Evolutionary conservation across 2,329 filamentous ascomycete species (phyloP).

Genomic region (Bipolaris bicolor): DNA sequence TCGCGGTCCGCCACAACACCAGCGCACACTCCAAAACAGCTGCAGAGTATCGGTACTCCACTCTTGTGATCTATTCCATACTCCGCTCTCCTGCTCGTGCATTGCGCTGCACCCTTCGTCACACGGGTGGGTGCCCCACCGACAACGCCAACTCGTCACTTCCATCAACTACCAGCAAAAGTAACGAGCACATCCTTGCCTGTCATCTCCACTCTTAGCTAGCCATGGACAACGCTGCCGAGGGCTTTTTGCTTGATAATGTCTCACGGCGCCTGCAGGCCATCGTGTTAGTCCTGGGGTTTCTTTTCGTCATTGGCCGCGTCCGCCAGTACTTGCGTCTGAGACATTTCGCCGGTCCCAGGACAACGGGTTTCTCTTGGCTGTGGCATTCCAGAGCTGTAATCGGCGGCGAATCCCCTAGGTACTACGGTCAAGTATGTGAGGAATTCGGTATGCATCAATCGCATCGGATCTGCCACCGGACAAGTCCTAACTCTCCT

Average conservation of each 20-base stretch:
- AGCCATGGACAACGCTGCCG: conserved; percentile 18
- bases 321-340: conserved; percentile 37
- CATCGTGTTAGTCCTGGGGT: conserved; percentile 15
- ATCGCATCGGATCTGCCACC: not conserved
- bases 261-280: conserved; percentile 21
- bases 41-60: not conserved
- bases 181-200: conserved; percentile 5
- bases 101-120: conserved; percentile 4
- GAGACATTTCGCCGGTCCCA: conserved; percentile 41
- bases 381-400: conserved; percentile 42
- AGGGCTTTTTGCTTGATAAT: conserved; percentile 13
- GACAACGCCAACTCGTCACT: conserved; percentile 5
- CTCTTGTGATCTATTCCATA: not conserved
- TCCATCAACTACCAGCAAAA: conserved; percentile 2
- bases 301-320: conserved; percentile 28
- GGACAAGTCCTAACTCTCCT: not conserved
- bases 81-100: conserved; percentile 8
- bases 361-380: conserved; percentile 39
- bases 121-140: conserved; percentile 6
- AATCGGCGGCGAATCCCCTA: conserved; percentile 31
- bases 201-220: not conserved
- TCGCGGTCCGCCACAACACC: not conserved
- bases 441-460: conserved; percentile 39
- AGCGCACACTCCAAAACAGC: not conserved
- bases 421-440: conserved; percentile 37